Percentiles rank a stretch among this genome's conserved stretches.
phyloP scores from a whole-genome alignment of 805 yeast species.

The Lipomyces spencermartinsiae region DNA sequence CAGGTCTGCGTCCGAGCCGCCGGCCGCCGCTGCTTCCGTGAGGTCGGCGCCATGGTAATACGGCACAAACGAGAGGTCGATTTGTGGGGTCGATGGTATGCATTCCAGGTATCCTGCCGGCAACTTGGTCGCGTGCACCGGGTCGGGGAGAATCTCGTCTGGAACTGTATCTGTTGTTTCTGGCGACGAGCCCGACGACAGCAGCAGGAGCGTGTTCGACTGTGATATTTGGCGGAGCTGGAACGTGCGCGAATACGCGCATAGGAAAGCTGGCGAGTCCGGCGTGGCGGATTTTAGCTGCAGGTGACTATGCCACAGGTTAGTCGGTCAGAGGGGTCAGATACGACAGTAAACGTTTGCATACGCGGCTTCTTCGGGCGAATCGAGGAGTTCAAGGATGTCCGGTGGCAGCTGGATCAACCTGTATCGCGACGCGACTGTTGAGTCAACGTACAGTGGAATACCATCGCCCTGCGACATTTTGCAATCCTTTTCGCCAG shows the following conservation, averaged over 20 bases:
- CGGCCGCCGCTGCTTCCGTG: background rate
- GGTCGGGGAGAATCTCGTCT: background rate
- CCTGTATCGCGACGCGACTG: constrained; percentile 11
- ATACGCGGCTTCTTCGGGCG: constrained; percentile 20
- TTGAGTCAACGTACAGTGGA: constrained; percentile 1
- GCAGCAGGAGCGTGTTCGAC: constrained; percentile 77
- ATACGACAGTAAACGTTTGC: background rate
- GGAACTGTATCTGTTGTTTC: constrained; percentile 8
- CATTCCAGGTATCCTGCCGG: constrained; percentile 32
- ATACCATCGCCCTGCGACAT: constrained; percentile 16
- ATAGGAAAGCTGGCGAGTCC: constrained; percentile 57
- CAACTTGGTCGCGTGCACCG: constrained; percentile 13
- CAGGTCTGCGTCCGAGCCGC: background rate
- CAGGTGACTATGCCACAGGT: constrained; percentile 10
- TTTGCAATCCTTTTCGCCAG: background rate
- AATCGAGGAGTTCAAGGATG: constrained; percentile 23
- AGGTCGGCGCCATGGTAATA: constrained; percentile 28
- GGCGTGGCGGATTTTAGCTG: constrained; percentile 20
- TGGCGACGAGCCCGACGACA: constrained; percentile 42
- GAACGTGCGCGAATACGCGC: constrained; percentile 66
- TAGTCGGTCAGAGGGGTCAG: background rate
- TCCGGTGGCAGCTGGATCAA: constrained; percentile 34
- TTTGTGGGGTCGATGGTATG: constrained; percentile 16
- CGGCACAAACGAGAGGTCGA: constrained; percentile 34
- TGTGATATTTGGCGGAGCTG: constrained; percentile 79